Percentiles rank a stretch among this genome's conserved stretches.
phyloP scores from a whole-genome alignment of 768 basidiomycete species.

The Calocera cornea region DNA sequence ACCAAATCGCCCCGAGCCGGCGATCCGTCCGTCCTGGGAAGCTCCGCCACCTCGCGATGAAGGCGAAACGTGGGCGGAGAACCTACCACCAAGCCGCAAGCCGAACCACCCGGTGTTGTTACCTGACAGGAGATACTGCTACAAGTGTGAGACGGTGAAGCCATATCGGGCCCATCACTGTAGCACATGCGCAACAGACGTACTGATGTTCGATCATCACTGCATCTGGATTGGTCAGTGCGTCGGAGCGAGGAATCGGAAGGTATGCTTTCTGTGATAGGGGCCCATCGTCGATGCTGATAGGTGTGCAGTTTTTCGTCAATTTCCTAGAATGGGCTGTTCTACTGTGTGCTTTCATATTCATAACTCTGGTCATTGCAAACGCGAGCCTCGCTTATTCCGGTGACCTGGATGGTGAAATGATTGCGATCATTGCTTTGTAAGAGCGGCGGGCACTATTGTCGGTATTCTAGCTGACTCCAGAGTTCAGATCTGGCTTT shows the following conservation, averaged over 20 bases:
- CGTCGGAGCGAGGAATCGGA: constrained; percentile 84
- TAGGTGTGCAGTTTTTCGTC: constrained; percentile 54
- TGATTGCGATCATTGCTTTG: constrained; percentile 62
- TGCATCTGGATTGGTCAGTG: constrained; percentile 89
- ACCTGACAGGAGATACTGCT: constrained; percentile 57
- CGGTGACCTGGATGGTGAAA: constrained; percentile 43
- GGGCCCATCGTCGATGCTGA: neutral
- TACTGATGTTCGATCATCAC: constrained; percentile 77
- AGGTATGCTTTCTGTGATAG: constrained; percentile 30
- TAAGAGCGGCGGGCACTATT: constrained; percentile 34
- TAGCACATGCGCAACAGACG: constrained; percentile 65
- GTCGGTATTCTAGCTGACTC: neutral
- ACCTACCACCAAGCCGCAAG: constrained; percentile 3
- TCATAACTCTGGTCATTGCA: constrained; percentile 45
- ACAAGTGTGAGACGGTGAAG: constrained; percentile 48
- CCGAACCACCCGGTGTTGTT: constrained; percentile 35
- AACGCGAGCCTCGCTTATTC: constrained; percentile 26
- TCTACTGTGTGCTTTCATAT: constrained; percentile 48
- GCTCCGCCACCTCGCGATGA: neutral
- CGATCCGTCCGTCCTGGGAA: neutral
- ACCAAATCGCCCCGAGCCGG: constrained; percentile 8
- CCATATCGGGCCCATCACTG: constrained; percentile 72
- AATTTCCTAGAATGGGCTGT: constrained; percentile 58
- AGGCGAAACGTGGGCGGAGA: neutral
- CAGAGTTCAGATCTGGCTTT: constrained; percentile 40